These are phyloP conservation scores for Yamadazyma spencermartinsiae DNA, from an alignment of 1,139 yeast species.

Conservation along the genomic window DNA sequence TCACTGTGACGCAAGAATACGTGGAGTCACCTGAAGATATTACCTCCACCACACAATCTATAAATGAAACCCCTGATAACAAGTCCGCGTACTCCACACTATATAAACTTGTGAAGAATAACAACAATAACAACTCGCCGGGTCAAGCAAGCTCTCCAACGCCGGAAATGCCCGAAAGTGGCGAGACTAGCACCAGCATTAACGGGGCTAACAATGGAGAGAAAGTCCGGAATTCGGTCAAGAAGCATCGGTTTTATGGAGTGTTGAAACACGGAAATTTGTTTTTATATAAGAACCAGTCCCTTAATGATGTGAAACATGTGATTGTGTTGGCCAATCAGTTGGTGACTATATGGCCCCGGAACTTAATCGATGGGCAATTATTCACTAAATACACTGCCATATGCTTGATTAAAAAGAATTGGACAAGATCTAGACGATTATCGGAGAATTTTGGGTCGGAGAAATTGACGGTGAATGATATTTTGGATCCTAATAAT, in stretches of 20 bases:
- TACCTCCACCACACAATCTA: slow-evolving; percentile 33
- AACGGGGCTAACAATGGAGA: slow-evolving; percentile 2
- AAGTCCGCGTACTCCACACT: slow-evolving; percentile 61
- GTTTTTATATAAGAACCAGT: slow-evolving; percentile 73
- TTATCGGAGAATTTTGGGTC: slow-evolving; percentile 24
- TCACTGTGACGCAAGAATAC: slow-evolving; percentile 79
- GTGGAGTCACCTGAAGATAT: slow-evolving; percentile 47
- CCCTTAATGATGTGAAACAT: slow-evolving; percentile 67
- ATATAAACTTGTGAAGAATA: slow-evolving; percentile 54
- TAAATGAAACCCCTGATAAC: slow-evolving; percentile 40
- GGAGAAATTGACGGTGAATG: slow-evolving; percentile 20
- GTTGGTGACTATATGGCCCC: slow-evolving; percentile 85
- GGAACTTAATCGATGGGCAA: slow-evolving; percentile 67
- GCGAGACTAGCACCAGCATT: background rate
- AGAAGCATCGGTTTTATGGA: slow-evolving; percentile 65
- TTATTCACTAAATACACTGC: slow-evolving; percentile 79
- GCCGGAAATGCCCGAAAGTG: background rate
- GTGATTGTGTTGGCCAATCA: slow-evolving; percentile 75
- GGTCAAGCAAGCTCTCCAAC: background rate
- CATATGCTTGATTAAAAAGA: slow-evolving; percentile 59
- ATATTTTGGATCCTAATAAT: slow-evolving; percentile 22
- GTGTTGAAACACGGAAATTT: slow-evolving; percentile 82
- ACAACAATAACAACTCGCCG: slow-evolving; percentile 10
- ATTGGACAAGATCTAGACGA: slow-evolving; percentile 32
- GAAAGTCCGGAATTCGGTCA: slow-evolving; percentile 18